Base-by-base conservation (phyloP, 352 stramenopile genomes). In the Globisporangium iwayamae region DNA sequence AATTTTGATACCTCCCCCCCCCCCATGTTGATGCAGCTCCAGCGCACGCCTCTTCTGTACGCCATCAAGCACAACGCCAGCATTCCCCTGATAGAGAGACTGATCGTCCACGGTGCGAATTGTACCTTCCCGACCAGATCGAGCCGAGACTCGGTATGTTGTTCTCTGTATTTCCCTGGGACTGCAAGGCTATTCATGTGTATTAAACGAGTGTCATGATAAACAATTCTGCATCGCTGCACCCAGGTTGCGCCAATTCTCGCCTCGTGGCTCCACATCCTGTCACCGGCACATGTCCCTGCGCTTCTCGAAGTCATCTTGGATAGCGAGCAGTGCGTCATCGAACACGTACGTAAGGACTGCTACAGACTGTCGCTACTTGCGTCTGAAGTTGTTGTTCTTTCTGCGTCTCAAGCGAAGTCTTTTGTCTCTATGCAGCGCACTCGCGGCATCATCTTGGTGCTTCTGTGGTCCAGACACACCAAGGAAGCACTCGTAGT, bases 401-500 rank as follows among this genome's bases (percentile, higher is more conserved):
- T 25, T 25, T 25, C 22, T 25, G 22, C 22, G 1, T 25, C 22
- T 25, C 22, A 25, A 25, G 22, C 1, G 22, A 25, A 25, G 22
- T 1, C 22, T 25, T 25, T 25, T 25, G 22, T 25, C 22, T 25
- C 22, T 25, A 32, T 57, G 14, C 20, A 63, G 55, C 60, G 43
- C 10, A 43, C 30, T 30, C 60, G 56, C 0, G 55, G 52, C 13
- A 56, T 71, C 2, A 56, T 74, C 9, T 16, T 50, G 50, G 65
- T 56, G 8, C 65, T 72, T 10, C 28, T 71, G 4, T 71, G 65
- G 65, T 64, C 68, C 14, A 60, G 56, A 20, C 57, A 74, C 53
- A 74, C 64, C 0, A 18, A 66, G 10, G 65, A 69, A 43, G 68
- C 65, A 4, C 47, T 74, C n/a, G 20, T 71, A 11, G 50, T 74